phyloP scores from a whole-genome alignment of 2,329 filamentous ascomycete genomes.

The Ceratocystis variospora region DNA sequence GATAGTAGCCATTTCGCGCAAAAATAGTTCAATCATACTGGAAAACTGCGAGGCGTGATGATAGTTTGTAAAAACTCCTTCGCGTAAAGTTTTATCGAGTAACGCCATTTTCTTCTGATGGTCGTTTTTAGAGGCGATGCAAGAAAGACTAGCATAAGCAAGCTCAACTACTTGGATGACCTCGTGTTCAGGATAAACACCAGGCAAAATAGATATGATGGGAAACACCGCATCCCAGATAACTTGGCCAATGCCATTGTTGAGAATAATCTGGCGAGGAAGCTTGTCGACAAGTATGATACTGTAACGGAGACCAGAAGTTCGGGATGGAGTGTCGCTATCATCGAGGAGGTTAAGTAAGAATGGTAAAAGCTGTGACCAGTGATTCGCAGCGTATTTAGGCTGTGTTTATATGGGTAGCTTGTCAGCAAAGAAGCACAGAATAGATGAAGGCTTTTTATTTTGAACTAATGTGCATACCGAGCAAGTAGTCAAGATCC shows the following conservation, averaged over 20 bases:
- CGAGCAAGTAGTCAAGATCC: slow-evolving; percentile 18
- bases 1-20: slow-evolving; percentile 36
- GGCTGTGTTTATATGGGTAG: slow-evolving; percentile 24
- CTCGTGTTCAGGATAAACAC: slow-evolving; percentile 59
- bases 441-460: background rate
- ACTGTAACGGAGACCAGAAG: slow-evolving; percentile 42
- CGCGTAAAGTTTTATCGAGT: slow-evolving; percentile 41
- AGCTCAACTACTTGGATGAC: slow-evolving; percentile 48
- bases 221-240: slow-evolving; percentile 58
- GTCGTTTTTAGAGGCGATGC: slow-evolving; percentile 23
- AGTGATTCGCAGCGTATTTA: slow-evolving; percentile 38
- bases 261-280: slow-evolving; percentile 38
- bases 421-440: background rate
- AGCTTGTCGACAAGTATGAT: slow-evolving; percentile 41
- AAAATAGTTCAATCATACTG: slow-evolving; percentile 42
- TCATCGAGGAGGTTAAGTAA: slow-evolving; percentile 58
- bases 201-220: slow-evolving; percentile 62
- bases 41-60: slow-evolving; percentile 47
- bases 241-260: slow-evolving; percentile 52
- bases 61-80: slow-evolving; percentile 42
- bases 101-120: slow-evolving; percentile 28
- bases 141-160: slow-evolving; percentile 53
- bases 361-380: slow-evolving; percentile 56
- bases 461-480: background rate
- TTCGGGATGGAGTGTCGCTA: slow-evolving; percentile 37